A percentile compares a stretch with the other conserved stretches of the same genome.
Evolutionary conservation across 441 rosid genomes (phyloP).

Genomic region (Brassica balearica): DNA sequence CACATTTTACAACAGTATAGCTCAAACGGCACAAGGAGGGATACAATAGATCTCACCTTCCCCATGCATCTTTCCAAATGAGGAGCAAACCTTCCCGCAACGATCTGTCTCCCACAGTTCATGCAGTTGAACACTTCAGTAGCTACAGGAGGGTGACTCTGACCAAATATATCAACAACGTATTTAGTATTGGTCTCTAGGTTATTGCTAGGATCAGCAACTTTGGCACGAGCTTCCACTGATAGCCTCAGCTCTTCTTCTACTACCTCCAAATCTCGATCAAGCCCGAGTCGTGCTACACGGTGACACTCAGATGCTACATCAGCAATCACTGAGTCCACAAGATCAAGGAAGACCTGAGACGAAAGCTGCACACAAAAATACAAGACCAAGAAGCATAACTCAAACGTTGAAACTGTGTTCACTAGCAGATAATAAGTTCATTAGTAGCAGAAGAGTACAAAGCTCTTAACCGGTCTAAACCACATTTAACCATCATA

Average conservation of each 20-base stretch:
- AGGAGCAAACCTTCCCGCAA: conserved; percentile 97
- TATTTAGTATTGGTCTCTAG: conserved; percentile 77
- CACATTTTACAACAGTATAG: background rate
- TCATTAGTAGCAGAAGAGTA: background rate
- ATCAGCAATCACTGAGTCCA: conserved; percentile 90
- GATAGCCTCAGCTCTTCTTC: conserved; percentile 92
- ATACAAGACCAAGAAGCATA: too few species aligned
- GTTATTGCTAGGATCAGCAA: conserved; percentile 71
- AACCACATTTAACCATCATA: too few species aligned
- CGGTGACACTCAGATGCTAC: conserved; percentile 98
- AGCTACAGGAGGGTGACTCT: conserved; percentile 84
- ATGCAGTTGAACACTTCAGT: conserved; percentile 86
- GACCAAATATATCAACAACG: conserved; percentile 92
- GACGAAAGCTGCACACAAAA: conserved; percentile 62
- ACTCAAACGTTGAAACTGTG: too few species aligned
- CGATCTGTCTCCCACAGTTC: conserved; percentile 83
- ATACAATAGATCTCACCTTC: conserved; percentile 58
- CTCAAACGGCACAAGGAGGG: background rate
- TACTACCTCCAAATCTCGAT: conserved; percentile 79
- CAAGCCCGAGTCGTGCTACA: conserved; percentile 83
- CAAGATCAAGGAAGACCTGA: conserved; percentile 69
- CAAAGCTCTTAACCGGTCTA: too few species aligned
- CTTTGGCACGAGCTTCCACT: conserved; percentile 75
- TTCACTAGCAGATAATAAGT: too few species aligned
- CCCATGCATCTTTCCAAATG: conserved; percentile 99